phyloP scores from a whole-genome alignment of 1,139 yeast genomes.

The Meyerozyma athensensis region DNA sequence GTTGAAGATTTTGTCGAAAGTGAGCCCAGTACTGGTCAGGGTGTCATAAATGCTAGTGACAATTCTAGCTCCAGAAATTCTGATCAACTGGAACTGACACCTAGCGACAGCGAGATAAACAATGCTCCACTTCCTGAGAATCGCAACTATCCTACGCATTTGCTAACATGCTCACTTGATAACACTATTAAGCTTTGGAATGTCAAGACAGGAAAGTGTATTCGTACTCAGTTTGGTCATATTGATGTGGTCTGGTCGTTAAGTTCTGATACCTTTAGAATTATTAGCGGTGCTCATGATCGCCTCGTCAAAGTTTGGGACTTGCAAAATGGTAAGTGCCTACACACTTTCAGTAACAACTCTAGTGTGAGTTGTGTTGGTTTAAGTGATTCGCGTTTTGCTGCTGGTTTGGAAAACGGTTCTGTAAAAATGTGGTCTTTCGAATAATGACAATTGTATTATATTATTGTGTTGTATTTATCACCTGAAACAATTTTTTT shows the following conservation, averaged over 20 bases:
- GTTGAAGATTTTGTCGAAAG: constrained; percentile 35
- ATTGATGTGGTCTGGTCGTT: constrained; percentile 98
- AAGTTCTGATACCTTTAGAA: constrained; percentile 90
- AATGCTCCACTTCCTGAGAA: constrained; percentile 24
- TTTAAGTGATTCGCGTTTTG: constrained; percentile 82
- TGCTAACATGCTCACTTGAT: constrained; percentile 84
- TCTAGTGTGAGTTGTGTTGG: constrained; percentile 85
- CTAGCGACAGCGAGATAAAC: constrained; percentile 12
- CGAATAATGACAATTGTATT: constrained; percentile 30
- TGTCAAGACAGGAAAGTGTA: constrained; percentile 76
- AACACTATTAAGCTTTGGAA: constrained; percentile 95
- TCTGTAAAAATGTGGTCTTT: constrained; percentile 78
- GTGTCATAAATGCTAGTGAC: constrained; percentile 11
- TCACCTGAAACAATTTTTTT: background rate
- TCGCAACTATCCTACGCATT: constrained; percentile 63
- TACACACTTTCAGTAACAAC: constrained; percentile 80
- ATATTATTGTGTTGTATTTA: background rate
- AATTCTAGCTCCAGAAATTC: constrained; percentile 15
- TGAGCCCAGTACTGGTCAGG: constrained; percentile 17
- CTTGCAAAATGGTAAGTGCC: constrained; percentile 85
- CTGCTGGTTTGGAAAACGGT: constrained; percentile 87
- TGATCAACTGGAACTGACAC: constrained; percentile 2
- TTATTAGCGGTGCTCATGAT: constrained; percentile 93
- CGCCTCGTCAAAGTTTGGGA: constrained; percentile 92
- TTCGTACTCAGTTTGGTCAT: constrained; percentile 93